These are phyloP conservation scores for Hemisphaericaspora xylofermentans DNA, from an alignment of 1,139 yeast species.

Conservation along the genomic window DNA sequence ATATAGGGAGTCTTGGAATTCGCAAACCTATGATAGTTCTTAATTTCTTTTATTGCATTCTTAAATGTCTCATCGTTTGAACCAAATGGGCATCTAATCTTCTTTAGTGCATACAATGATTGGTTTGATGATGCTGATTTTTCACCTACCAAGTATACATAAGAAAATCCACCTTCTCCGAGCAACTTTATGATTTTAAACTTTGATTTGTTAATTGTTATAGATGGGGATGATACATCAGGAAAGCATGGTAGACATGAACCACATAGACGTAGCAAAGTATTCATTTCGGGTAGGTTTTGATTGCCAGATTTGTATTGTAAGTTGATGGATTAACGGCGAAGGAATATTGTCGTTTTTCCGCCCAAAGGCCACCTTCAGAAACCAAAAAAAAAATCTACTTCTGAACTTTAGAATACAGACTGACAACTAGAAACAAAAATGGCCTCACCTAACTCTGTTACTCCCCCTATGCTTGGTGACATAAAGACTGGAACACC, in stretches of 20 bases:
- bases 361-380: not conserved
- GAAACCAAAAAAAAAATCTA: not conserved
- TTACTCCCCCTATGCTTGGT: slow-evolving; percentile 11
- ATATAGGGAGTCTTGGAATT: slow-evolving; percentile 59
- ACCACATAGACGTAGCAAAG: slow-evolving; percentile 23
- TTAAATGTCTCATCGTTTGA: slow-evolving; percentile 58
- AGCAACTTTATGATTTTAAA: slow-evolving; percentile 65
- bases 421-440: not conserved
- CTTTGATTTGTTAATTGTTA: slow-evolving; percentile 48
- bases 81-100: slow-evolving; percentile 86
- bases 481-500: slow-evolving; percentile 12
- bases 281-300: slow-evolving; percentile 21
- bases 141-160: slow-evolving; percentile 68
- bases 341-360: too few relatives aligned
- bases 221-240: slow-evolving; percentile 41
- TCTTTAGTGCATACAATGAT: slow-evolving; percentile 71
- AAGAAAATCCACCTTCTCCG: slow-evolving; percentile 90
- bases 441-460: slow-evolving; percentile 7
- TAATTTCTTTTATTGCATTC: slow-evolving; percentile 73
- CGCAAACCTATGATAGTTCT: slow-evolving; percentile 67
- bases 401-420: not conserved
- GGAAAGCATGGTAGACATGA: slow-evolving; percentile 46
- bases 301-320: too few relatives aligned
- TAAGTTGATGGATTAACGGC: too few relatives aligned
- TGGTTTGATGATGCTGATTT: slow-evolving; percentile 41